phyloP scores from a whole-genome alignment of 2,329 filamentous ascomycete genomes.

The Colletotrichum sublineola region DNA sequence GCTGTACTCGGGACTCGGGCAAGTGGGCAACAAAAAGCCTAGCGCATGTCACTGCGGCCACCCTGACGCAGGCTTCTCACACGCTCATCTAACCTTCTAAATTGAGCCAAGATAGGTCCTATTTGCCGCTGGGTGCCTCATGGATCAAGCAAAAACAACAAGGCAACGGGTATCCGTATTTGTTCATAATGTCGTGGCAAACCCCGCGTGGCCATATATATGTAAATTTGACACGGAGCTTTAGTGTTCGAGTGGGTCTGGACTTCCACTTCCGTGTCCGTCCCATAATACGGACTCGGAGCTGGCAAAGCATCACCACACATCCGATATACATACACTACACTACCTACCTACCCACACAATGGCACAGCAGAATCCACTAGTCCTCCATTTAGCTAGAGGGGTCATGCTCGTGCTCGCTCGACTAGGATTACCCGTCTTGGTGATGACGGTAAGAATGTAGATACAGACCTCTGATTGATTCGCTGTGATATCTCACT shows the following conservation, averaged over 20 bases:
- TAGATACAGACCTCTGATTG: slow-evolving; percentile 11
- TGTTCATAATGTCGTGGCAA: not conserved
- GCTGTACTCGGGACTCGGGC: slow-evolving; percentile 10
- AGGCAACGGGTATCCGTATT: not conserved
- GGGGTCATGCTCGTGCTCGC: not conserved
- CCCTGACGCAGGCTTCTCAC: slow-evolving; percentile 34
- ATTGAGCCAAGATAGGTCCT: slow-evolving; percentile 23
- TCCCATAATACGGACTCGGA: slow-evolving; percentile 21
- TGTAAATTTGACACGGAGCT: not conserved
- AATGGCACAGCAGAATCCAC: not conserved
- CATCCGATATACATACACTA: not conserved
- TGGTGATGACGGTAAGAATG: slow-evolving; percentile 6
- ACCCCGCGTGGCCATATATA: not conserved
- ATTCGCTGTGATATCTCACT: not conserved
- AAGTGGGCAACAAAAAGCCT: slow-evolving; percentile 30
- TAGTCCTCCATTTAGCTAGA: slow-evolving; percentile 5
- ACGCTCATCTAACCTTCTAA: slow-evolving; percentile 40
- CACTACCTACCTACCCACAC: too few relatives aligned
- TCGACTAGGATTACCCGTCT: slow-evolving; percentile 2
- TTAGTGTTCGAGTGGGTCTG: not conserved
- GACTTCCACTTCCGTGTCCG: slow-evolving; percentile 1
- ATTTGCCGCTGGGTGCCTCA: slow-evolving; percentile 33
- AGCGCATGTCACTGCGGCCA: slow-evolving; percentile 41
- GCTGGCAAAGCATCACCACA: slow-evolving; percentile 6
- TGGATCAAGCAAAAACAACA: not conserved